A percentile compares a stretch with the other conserved stretches of the same genome.
Conservation (phyloP, 1,284 basidiomycete species). For the Cutaneotrichosporon sp. region DNA sequence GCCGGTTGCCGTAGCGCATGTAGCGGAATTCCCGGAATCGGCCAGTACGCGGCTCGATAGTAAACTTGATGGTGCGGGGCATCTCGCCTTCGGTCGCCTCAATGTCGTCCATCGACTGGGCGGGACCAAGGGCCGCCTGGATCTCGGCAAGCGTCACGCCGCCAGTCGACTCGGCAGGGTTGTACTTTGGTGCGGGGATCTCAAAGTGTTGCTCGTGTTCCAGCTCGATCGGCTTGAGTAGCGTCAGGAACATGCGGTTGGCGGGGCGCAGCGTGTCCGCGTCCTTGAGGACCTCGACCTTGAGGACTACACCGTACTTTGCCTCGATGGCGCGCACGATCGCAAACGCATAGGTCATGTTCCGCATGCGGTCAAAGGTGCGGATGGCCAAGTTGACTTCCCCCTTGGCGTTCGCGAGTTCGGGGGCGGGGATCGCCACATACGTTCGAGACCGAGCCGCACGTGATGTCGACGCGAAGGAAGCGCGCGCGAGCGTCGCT, state of each 20-base stretch:
- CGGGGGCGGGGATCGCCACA: conserved; percentile 34
- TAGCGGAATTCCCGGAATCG: neutral
- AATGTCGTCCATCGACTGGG: neutral
- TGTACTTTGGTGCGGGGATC: conserved; percentile 29
- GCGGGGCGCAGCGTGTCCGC: conserved; percentile 25
- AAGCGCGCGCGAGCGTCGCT: conserved; percentile 2
- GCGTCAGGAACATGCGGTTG: conserved; percentile 27
- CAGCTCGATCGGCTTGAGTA: conserved; percentile 34
- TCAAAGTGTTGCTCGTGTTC: conserved; percentile 29
- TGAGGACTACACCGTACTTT: conserved; percentile 32
- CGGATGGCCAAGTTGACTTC: conserved; percentile 28
- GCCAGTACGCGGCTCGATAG: conserved; percentile 20
- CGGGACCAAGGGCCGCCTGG: conserved; percentile 3
- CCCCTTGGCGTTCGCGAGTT: conserved; percentile 26
- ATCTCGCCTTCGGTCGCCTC: neutral
- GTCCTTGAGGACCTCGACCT: conserved; percentile 30
- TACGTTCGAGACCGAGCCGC: neutral
- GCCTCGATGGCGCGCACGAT: conserved; percentile 37
- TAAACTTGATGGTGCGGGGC: conserved; percentile 21
- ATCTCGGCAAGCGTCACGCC: conserved; percentile 15
- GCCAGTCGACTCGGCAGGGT: neutral
- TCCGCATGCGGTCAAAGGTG: conserved; percentile 24
- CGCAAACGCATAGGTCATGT: conserved; percentile 32
- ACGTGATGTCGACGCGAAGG: conserved; percentile 10
- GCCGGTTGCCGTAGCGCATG: neutral